Conservation (phyloP, 2,329 filamentous ascomycete species). For the Stagonosporopsis rhizophila region DNA sequence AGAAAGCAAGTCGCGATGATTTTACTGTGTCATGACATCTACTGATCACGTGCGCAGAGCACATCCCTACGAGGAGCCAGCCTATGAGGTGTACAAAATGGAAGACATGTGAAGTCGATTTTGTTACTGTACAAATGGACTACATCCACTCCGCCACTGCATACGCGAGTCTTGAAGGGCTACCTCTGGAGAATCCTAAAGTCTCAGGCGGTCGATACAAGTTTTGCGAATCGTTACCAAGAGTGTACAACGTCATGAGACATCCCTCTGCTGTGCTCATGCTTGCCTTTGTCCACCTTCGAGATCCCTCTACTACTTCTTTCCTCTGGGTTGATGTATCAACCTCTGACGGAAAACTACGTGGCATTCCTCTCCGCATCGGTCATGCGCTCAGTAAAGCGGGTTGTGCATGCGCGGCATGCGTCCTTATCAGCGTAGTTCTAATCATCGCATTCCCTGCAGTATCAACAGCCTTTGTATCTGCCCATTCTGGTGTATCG, state of each 20-base stretch:
- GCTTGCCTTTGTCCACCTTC: background rate
- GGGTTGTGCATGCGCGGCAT: too few species aligned
- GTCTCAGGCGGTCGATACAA: background rate
- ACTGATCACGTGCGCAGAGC: slow-evolving; percentile 37
- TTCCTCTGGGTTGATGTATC: too few species aligned
- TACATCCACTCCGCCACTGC: background rate
- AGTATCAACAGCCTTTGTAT: too few species aligned
- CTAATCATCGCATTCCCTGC: too few species aligned
- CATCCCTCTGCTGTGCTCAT: background rate
- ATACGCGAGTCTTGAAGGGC: background rate
- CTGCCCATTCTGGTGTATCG: too few species aligned
- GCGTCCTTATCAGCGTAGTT: too few species aligned
- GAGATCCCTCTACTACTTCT: too few species aligned
- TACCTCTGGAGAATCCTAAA: background rate
- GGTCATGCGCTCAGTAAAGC: too few species aligned
- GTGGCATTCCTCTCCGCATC: too few species aligned
- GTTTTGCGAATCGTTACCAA: background rate
- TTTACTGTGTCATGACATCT: too few species aligned
- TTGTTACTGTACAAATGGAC: background rate
- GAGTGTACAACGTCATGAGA: background rate
- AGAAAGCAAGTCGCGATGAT: slow-evolving; percentile 59
- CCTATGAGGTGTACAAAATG: slow-evolving; percentile 56
- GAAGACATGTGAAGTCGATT: slow-evolving; percentile 49
- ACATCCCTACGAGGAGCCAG: slow-evolving; percentile 56
- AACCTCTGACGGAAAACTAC: too few species aligned